phyloP scores from a whole-genome alignment of 2,329 filamentous ascomycete genomes.

The Colletotrichum liaoningense region DNA sequence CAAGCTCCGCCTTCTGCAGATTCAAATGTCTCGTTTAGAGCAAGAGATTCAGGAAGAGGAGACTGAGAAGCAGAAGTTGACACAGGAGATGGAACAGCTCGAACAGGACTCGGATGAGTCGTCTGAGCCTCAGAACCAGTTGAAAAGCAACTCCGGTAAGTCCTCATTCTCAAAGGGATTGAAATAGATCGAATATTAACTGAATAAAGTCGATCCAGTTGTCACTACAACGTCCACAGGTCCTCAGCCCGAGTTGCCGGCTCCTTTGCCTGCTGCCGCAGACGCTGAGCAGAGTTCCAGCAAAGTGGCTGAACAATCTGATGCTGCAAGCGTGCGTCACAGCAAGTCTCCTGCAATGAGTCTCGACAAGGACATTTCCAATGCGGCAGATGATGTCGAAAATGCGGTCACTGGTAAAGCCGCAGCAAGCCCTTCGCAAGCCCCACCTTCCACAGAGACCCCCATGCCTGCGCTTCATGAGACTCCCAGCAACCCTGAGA shows the following conservation, averaged over 20 bases:
- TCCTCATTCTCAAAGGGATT: background rate
- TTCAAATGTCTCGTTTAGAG: constrained; percentile 60
- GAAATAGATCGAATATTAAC: background rate
- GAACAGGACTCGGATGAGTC: constrained; percentile 23
- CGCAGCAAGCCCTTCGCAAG: constrained; percentile 2
- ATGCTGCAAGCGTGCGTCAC: background rate
- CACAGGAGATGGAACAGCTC: constrained; percentile 41
- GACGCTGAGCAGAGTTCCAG: background rate
- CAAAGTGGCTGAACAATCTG: background rate
- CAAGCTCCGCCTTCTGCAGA: constrained; percentile 58
- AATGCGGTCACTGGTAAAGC: constrained; percentile 26
- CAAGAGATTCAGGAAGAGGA: constrained; percentile 57
- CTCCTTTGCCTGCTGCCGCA: background rate
- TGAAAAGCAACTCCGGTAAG: constrained; percentile 32
- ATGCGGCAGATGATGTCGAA: constrained; percentile 1
- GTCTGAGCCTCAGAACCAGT: constrained; percentile 19
- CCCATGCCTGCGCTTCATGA: background rate
- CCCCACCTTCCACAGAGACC: constrained; percentile 4
- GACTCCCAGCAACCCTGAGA: background rate
- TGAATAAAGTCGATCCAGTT: constrained; percentile 17
- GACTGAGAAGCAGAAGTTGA: constrained; percentile 47
- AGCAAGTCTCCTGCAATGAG: background rate
- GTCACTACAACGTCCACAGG: background rate
- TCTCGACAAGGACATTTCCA: background rate
- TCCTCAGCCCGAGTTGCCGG: constrained; percentile 3